Conservation (phyloP, 2,329 filamentous ascomycete genomes). For the Paraphaeosphaeria minitans region DNA sequence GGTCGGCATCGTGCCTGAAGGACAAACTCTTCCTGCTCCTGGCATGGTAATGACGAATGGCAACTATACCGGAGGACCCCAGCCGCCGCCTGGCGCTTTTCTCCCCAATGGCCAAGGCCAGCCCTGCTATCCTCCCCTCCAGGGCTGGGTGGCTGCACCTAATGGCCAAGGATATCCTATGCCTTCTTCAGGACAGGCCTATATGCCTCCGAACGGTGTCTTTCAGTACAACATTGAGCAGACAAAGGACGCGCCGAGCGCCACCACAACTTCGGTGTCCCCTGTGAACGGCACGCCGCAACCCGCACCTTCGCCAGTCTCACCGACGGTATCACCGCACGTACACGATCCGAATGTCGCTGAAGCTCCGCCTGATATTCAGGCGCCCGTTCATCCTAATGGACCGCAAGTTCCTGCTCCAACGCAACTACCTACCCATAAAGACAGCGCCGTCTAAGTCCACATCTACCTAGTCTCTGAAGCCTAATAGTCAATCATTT, state of each 20-base stretch:
- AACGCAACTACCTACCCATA: conserved; percentile 4
- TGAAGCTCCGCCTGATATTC: background rate
- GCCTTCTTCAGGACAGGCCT: conserved; percentile 12
- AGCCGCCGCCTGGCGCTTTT: conserved; percentile 16
- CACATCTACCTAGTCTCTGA: background rate
- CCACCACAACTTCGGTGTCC: conserved; percentile 11
- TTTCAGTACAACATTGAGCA: conserved; percentile 43
- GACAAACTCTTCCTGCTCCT: conserved; percentile 27
- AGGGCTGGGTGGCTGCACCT: conserved; percentile 22
- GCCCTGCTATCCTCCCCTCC: conserved; percentile 25
- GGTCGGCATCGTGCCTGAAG: conserved; percentile 35
- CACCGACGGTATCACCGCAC: background rate
- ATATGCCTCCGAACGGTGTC: conserved; percentile 9
- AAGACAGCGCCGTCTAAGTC: conserved; percentile 3
- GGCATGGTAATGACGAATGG: conserved; percentile 29
- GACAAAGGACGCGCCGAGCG: conserved; percentile 39
- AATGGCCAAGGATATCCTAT: conserved; percentile 13
- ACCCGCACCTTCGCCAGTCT: conserved; percentile 5
- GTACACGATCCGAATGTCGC: background rate
- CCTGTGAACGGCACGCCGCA: conserved; percentile 6
- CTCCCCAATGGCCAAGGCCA: conserved; percentile 17
- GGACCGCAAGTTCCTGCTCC: background rate
- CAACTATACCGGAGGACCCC: conserved; percentile 6
- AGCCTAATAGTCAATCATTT: background rate
- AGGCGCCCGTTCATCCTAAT: background rate